Conservation (phyloP, 768 basidiomycete genomes). For the Sutorius australiensis region DNA sequence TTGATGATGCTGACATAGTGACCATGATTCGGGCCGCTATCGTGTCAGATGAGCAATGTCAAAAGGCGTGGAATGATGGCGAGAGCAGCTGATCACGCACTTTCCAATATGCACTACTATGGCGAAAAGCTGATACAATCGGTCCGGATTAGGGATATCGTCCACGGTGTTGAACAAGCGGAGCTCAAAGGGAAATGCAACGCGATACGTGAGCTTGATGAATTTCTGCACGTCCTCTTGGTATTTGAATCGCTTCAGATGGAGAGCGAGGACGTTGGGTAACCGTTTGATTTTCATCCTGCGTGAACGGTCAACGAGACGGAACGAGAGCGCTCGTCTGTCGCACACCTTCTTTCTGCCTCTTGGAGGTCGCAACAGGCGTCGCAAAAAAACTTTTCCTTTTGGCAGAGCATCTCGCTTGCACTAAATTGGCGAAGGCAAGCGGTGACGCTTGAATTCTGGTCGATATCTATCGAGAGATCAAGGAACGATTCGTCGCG, state of each 20-base stretch:
- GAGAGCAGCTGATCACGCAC: conserved; percentile 49
- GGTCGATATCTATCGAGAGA: conserved; percentile 98
- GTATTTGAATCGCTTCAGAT: conserved; percentile 98
- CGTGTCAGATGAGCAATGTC: conserved; percentile 11
- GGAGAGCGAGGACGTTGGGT: conserved; percentile 91
- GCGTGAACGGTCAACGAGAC: conserved; percentile 10
- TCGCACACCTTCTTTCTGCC: conserved; percentile 84
- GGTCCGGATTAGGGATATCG: conserved; percentile 85
- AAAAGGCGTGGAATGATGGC: conserved; percentile 4
- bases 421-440: conserved; percentile 96
- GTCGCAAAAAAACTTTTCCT: conserved; percentile 98
- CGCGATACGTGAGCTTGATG: conserved; percentile 94
- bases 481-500: conserved; percentile 97
- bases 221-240: conserved; percentile 88
- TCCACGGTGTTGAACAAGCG: conserved; percentile 97
- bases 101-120: conserved; percentile 99
- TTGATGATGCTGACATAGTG: conserved; percentile 97
- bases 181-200: conserved; percentile 93
- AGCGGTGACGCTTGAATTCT: conserved; percentile 94
- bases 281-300: conserved; percentile 99
- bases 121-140: conserved; percentile 90
- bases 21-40: conserved; percentile 94
- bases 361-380: conserved; percentile 95
- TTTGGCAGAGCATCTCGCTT: conserved; percentile 96
- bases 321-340: not conserved